Evolutionary conservation across 2,329 filamentous ascomycete genomes (phyloP).

Genomic region (Sporothrix pseudoabietina): DNA sequence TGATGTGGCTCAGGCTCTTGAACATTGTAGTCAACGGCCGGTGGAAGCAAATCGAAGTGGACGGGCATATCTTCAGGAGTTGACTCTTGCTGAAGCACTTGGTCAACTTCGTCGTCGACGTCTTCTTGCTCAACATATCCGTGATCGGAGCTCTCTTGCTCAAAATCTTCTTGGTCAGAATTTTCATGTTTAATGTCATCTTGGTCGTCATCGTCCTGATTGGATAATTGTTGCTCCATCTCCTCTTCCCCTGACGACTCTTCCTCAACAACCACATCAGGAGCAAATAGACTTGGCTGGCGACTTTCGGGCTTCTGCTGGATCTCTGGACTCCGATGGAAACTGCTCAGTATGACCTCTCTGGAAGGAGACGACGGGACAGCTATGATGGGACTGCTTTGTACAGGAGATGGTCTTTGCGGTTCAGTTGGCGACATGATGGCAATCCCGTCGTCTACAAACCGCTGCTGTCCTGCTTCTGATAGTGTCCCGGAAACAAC

Average conservation of each 20-base stretch:
- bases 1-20: not conserved
- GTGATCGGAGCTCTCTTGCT: not conserved
- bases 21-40: no score
- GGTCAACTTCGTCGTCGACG: not conserved
- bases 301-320: not conserved
- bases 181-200: not conserved
- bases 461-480: conserved; percentile 9
- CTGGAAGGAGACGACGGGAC: not conserved
- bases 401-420: not conserved
- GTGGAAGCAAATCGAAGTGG: not conserved
- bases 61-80: not conserved
- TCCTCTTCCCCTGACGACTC: not conserved
- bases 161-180: not conserved
- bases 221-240: not conserved
- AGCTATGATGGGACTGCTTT: not conserved
- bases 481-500: not conserved
- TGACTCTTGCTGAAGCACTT: not conserved
- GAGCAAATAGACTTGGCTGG: not conserved
- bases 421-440: conserved; percentile 11
- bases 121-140: not conserved
- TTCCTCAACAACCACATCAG: not conserved
- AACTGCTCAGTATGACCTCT: not conserved
- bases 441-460: conserved; percentile 19
- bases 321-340: not conserved
- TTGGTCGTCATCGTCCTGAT: not conserved